These are phyloP conservation scores for Cordyceps tenuipes DNA, from an alignment of 2,329 filamentous ascomycete genomes.

Conservation along the genomic window DNA sequence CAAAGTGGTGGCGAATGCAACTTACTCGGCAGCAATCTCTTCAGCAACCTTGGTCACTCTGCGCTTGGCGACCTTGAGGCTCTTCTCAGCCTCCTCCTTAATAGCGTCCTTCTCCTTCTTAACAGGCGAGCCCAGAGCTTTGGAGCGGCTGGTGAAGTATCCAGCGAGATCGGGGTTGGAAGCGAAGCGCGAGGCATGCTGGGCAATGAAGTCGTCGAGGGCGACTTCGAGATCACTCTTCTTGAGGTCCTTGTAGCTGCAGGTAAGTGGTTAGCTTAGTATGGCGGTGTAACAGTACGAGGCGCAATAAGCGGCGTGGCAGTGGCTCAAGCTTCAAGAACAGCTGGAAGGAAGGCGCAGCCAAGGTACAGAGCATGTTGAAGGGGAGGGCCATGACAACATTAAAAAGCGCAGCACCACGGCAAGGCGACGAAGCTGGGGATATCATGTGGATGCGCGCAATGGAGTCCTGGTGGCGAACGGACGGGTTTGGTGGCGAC, in stretches of 20 bases:
- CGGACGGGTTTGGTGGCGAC: neutral
- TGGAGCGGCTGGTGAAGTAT: constrained; percentile 66
- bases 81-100: constrained; percentile 29
- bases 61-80: constrained; percentile 39
- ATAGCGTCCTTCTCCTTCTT: constrained; percentile 43
- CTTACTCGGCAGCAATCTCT: constrained; percentile 39
- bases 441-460: neutral
- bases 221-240: constrained; percentile 72
- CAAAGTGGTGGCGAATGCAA: constrained; percentile 11
- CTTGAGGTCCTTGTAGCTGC: constrained; percentile 60
- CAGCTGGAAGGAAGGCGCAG: neutral
- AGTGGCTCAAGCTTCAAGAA: neutral
- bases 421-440: neutral
- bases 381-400: neutral
- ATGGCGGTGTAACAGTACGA: neutral
- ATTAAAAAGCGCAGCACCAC: neutral
- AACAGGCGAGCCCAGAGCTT: constrained; percentile 50
- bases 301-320: neutral
- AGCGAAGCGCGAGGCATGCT: constrained; percentile 57
- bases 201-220: constrained; percentile 64
- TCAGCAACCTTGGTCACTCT: constrained; percentile 36
- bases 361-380: neutral
- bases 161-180: constrained; percentile 56
- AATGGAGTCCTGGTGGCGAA: neutral
- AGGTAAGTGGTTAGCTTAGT: neutral